These are phyloP conservation scores for Colletotrichum abscissum DNA, from an alignment of 2,329 filamentous ascomycete genomes.

Conservation along the genomic window DNA sequence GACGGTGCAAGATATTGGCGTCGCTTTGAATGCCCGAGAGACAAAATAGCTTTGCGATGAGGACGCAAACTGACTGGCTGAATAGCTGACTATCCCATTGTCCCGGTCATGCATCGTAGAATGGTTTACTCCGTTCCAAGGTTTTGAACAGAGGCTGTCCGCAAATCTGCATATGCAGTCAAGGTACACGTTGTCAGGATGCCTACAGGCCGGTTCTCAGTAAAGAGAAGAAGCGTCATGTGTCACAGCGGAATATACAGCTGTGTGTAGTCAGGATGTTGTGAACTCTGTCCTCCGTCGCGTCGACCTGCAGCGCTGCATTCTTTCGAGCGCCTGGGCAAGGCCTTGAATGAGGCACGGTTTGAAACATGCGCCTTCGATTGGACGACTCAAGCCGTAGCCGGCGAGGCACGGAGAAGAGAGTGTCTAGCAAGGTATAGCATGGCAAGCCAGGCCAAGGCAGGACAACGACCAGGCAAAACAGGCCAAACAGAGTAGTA, in stretches of 20 bases:
- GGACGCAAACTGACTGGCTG: not conserved
- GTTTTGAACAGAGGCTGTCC: not conserved
- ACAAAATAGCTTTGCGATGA: not conserved
- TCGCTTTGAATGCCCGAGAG: constrained; percentile 15
- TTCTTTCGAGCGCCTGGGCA: constrained; percentile 2
- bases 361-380: constrained; percentile 26
- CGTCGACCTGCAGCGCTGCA: constrained; percentile 15
- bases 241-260: not conserved
- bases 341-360: constrained; percentile 17
- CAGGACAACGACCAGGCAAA: not conserved
- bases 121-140: not conserved
- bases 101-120: not conserved
- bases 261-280: not conserved
- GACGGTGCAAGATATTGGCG: constrained; percentile 20
- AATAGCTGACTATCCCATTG: not conserved
- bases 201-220: not conserved
- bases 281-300: constrained; percentile 14
- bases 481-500: not conserved
- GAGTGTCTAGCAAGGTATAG: not conserved
- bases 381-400: constrained; percentile 8
- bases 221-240: not conserved
- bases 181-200: not conserved
- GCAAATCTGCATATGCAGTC: not conserved
- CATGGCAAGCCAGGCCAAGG: not conserved
- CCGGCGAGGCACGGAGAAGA: constrained; percentile 7